phyloP scores from a whole-genome alignment of 1,139 yeast species.

The Yarrowia galli region DNA sequence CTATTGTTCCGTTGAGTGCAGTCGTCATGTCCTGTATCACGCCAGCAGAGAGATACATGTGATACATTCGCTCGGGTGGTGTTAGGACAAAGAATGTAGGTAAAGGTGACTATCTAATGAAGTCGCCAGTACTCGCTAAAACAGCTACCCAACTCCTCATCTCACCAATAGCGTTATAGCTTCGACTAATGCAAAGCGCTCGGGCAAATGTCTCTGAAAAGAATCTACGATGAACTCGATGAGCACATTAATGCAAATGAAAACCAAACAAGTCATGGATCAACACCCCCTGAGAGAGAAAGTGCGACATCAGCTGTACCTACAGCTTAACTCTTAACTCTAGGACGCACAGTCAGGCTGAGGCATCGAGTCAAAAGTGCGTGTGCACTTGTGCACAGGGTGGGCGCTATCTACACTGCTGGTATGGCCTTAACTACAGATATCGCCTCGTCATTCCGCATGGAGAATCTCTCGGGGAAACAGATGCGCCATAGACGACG shows the following conservation, averaged over 20 bases:
- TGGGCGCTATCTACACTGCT: background rate
- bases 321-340: slow-evolving; percentile 2
- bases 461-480: slow-evolving; percentile 4
- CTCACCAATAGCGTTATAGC: background rate
- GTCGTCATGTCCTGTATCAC: background rate
- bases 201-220: slow-evolving; percentile 3
- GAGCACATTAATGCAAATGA: too few relatives aligned
- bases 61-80: background rate
- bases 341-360: slow-evolving; percentile 2
- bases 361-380: background rate
- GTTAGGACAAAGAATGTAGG: background rate
- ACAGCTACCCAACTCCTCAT: background rate
- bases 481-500: background rate
- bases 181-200: background rate
- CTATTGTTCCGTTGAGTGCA: background rate
- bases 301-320: background rate
- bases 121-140: too few relatives aligned
- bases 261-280: too few relatives aligned
- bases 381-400: background rate
- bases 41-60: background rate
- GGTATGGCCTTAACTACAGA: too few relatives aligned
- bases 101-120: too few relatives aligned
- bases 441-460: background rate
- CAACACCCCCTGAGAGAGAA: background rate
- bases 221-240: background rate